Evolutionary conservation across 2,329 filamentous ascomycete species (phyloP).

Genomic region (Lachnellula willkommii): DNA sequence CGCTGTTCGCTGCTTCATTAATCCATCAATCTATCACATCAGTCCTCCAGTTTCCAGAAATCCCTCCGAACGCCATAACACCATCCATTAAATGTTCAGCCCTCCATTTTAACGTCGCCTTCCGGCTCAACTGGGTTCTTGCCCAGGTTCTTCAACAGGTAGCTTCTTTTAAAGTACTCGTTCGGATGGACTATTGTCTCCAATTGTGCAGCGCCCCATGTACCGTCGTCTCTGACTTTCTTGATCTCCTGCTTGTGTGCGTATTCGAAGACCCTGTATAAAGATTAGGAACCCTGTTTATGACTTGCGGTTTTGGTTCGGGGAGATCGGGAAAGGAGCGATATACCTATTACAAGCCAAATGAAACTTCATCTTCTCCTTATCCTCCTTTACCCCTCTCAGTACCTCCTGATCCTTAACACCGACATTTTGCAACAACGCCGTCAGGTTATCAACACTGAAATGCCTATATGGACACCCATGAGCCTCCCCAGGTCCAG

Average conservation of each 20-base stretch:
- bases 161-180: slow-evolving; percentile 95
- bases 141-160: slow-evolving; percentile 73
- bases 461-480: slow-evolving; percentile 98
- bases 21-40: no score
- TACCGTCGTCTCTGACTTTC: slow-evolving; percentile 67
- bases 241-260: slow-evolving; percentile 74
- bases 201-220: slow-evolving; percentile 68
- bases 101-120: slow-evolving; percentile 53
- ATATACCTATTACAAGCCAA: slow-evolving; percentile 85
- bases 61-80: not conserved
- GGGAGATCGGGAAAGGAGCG: not conserved
- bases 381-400: slow-evolving; percentile 80
- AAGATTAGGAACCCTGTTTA: no score
- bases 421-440: slow-evolving; percentile 71
- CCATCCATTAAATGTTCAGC: slow-evolving; percentile 10
- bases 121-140: slow-evolving; percentile 32
- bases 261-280: slow-evolving; percentile 73
- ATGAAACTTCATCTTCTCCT: slow-evolving; percentile 82
- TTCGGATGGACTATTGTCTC: slow-evolving; percentile 98
- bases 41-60: no score
- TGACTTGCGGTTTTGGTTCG: no score
- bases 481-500: slow-evolving; percentile 81
- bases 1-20: no score
- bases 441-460: slow-evolving; percentile 75
- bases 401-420: slow-evolving; percentile 73